Conservation (phyloP, 768 basidiomycete species). For the Amanita rubescens region DNA sequence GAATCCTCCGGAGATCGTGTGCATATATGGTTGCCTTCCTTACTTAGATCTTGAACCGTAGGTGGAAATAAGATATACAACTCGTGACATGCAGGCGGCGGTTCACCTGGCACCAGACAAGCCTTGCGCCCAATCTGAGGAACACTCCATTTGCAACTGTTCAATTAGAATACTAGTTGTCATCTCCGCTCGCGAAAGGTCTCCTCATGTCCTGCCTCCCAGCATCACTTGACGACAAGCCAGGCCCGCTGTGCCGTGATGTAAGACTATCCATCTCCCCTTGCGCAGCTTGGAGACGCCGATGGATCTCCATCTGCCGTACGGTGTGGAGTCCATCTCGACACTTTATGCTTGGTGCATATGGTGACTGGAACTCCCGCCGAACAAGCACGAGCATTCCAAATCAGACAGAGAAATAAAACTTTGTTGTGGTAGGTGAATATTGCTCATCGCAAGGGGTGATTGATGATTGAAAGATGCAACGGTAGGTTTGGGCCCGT, state of each 20-base stretch:
- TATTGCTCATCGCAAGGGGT: too few relatives aligned
- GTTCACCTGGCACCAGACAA: constrained; percentile 7
- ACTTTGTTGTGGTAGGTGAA: too few relatives aligned
- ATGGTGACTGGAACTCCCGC: not conserved
- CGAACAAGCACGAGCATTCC: not conserved
- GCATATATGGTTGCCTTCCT: too few relatives aligned
- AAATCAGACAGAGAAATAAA: not conserved
- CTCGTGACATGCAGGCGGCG: constrained; percentile 1
- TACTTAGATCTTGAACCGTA: too few relatives aligned
- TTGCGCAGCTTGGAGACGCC: not conserved
- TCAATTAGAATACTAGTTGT: constrained; percentile 8
- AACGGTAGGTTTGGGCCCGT: not conserved
- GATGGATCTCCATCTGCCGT: constrained; percentile 2
- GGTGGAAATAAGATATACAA: too few relatives aligned
- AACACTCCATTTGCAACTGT: constrained; percentile 4
- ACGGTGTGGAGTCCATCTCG: not conserved
- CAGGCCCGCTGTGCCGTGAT: not conserved
- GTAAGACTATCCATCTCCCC: not conserved
- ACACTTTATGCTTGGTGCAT: not conserved
- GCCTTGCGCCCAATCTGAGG: constrained; percentile 10
- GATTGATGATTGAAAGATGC: too few relatives aligned
- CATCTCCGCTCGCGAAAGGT: constrained; percentile 4
- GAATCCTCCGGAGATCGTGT: too few relatives aligned
- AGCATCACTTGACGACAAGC: not conserved
- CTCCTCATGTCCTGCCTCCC: not conserved